These are phyloP conservation scores for Colletotrichum graminicola DNA, from an alignment of 2,329 filamentous ascomycete genomes.

Conservation along the genomic window DNA sequence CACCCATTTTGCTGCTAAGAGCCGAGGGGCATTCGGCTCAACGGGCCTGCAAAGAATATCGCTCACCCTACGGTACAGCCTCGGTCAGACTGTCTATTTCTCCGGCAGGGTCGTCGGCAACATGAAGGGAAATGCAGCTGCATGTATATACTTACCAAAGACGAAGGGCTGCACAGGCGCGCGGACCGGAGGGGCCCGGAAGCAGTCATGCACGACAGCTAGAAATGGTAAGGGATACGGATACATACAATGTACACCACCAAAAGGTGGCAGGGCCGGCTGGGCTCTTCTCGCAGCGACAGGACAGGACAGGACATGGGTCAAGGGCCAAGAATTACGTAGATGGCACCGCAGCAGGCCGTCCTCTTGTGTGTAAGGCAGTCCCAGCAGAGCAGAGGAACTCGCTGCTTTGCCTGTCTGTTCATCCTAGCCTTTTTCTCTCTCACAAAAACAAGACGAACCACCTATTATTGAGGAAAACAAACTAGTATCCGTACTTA, in stretches of 20 bases:
- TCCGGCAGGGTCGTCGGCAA: conserved; percentile 13
- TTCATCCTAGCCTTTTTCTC: not conserved
- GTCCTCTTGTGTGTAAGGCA: not conserved
- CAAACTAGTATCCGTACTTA: not conserved
- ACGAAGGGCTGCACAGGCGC: conserved; percentile 4
- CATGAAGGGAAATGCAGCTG: not conserved
- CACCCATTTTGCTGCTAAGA: not conserved
- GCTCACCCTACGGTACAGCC: conserved; percentile 9
- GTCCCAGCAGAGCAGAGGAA: not conserved
- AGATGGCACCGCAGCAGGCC: conserved; percentile 9
- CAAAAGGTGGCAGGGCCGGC: conserved; percentile 9
- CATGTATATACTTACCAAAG: not conserved
- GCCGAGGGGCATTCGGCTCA: conserved; percentile 21
- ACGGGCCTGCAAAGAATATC: conserved; percentile 38
- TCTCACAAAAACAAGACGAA: not conserved
- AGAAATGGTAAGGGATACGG: conserved; percentile 9
- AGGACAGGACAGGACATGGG: conserved; percentile 28
- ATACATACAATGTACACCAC: no score
- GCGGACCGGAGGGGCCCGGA: conserved; percentile 14
- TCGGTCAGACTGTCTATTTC: conserved; percentile 17
- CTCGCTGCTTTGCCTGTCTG: not conserved
- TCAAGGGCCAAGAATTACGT: conserved; percentile 29
- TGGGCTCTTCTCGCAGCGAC: conserved; percentile 22
- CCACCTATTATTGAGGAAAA: not conserved
- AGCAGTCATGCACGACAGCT: conserved; percentile 1